These are phyloP conservation scores for Pyrenophora seminiperda DNA, from an alignment of 2,329 filamentous ascomycete species.

Conservation along the genomic window DNA sequence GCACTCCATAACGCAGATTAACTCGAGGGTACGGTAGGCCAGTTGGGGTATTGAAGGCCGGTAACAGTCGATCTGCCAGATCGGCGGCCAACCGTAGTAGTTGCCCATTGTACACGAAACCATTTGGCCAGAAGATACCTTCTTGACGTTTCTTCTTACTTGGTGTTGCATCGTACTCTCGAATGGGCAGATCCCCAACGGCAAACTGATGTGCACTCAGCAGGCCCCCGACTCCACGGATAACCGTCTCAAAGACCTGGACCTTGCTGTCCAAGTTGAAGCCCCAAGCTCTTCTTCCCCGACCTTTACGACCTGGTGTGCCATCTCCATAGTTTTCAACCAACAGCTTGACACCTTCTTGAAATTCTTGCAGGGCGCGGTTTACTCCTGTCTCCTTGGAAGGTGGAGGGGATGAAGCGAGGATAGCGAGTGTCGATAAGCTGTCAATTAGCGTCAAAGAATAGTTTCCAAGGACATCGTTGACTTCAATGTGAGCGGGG, in stretches of 20 bases:
- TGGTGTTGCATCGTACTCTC: slow-evolving; percentile 67
- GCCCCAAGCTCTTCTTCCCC: slow-evolving; percentile 74
- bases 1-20: slow-evolving; percentile 87
- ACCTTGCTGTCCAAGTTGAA: slow-evolving; percentile 98
- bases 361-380: slow-evolving; percentile 64
- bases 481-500: slow-evolving; percentile 80
- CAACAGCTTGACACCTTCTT: slow-evolving; percentile 75
- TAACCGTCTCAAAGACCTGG: slow-evolving; percentile 97
- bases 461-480: slow-evolving; percentile 97
- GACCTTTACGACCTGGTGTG: slow-evolving; percentile 67
- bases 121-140: slow-evolving; percentile 73
- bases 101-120: slow-evolving; percentile 85
- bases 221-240: slow-evolving; percentile 86
- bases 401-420: slow-evolving; percentile 72
- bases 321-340: slow-evolving; percentile 89
- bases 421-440: slow-evolving; percentile 87
- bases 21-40: slow-evolving; percentile 94
- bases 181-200: slow-evolving; percentile 84
- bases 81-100: slow-evolving; percentile 87
- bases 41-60: slow-evolving; percentile 88
- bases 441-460: slow-evolving; percentile 95
- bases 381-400: slow-evolving; percentile 62
- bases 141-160: slow-evolving; percentile 41
- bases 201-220: slow-evolving; percentile 94
- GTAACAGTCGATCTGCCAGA: slow-evolving; percentile 79